Base-by-base conservation (phyloP, 169 alveolate genomes). In the Neospora caninum region DNA sequence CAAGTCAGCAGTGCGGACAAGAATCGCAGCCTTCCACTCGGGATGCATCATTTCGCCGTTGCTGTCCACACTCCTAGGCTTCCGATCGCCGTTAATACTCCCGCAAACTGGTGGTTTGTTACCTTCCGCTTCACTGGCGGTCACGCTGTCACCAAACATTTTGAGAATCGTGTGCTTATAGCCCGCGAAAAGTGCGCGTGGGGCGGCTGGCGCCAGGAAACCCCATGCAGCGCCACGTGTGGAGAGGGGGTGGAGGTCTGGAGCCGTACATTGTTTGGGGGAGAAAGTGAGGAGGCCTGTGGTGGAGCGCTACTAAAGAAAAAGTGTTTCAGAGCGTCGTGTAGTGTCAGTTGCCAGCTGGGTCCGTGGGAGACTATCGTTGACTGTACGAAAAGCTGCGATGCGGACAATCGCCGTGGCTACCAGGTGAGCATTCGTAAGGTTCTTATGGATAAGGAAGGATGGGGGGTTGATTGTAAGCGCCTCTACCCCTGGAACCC, bases 61-160 rank as follows among this genome's bases (percentile, higher is more conserved):
- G 88, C 93, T 36, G 92, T 92, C 58, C 95, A 53, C 80, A 92
- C 92, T 36, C 95, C 95, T 7, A 25, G 78, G 67, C 88, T 83
- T 25, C 36, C 93, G 36, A 88, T 92, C 25, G 88, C 95, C 0
- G 54, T 69, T 7, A 88, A 67, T 58, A 39, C 39, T 13, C 93
- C 95, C 25, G 73, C 92, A 34, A 92, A 92, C 88, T 92, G 95
- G 95, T 92, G 95, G 95, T 92, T 92, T 42, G 92, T 91, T 0
- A 92, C 95, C 22, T 92, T 92, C 80, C 95, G 95, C 41, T 92
- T 92, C 88, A 84, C 93, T 6, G 93, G 93, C n/a, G 95, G 95
- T 86, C 95, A 92, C 67, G 92, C 95, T 20, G 88, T 92, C 0
- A 92, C 95, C 31, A 92, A 92, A 43, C 95, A 92, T 49, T 92